phyloP scores from a whole-genome alignment of 192 early-diverging fungal species.

The Backusella mclennaniae region DNA sequence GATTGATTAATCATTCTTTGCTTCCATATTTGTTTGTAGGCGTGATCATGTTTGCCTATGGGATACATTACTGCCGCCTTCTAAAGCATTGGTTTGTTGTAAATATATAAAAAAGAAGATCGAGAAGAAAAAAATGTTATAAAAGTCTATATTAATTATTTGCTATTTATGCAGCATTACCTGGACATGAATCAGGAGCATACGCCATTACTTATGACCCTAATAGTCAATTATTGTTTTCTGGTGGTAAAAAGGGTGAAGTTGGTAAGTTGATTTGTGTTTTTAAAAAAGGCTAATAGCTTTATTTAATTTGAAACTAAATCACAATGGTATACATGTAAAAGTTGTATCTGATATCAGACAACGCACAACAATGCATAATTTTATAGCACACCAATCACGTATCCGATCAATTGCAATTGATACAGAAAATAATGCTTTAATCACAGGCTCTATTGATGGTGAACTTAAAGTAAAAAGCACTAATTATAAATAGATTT shows the following conservation, averaged over 20 bases:
- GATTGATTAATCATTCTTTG: neutral
- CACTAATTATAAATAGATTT: neutral
- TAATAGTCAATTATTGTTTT: conserved; percentile 60
- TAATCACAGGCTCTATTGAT: conserved; percentile 68
- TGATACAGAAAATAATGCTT: conserved; percentile 52
- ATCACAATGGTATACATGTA: too few species aligned
- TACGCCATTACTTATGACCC: conserved; percentile 64
- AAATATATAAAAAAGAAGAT: conserved; percentile 11
- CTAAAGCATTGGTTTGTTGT: conserved; percentile 56
- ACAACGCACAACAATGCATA: conserved; percentile 62
- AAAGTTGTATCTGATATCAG: conserved; percentile 72
- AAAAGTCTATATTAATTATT: neutral
- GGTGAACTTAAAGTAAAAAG: conserved; percentile 62
- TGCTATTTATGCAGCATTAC: conserved; percentile 41
- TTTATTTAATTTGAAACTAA: neutral
- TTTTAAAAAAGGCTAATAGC: neutral
- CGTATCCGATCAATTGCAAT: conserved; percentile 63
- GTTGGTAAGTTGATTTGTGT: conserved; percentile 53
- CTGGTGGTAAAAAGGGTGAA: conserved; percentile 74
- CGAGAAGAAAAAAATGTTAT: neutral
- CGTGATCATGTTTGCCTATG: conserved; percentile 67
- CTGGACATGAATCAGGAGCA: conserved; percentile 60
- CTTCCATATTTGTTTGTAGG: conserved; percentile 10
- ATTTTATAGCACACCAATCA: conserved; percentile 65
- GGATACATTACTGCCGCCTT: conserved; percentile 74